Evolutionary conservation across 345 rosid genomes (phyloP).

Genomic region (Camelina neglecta): DNA sequence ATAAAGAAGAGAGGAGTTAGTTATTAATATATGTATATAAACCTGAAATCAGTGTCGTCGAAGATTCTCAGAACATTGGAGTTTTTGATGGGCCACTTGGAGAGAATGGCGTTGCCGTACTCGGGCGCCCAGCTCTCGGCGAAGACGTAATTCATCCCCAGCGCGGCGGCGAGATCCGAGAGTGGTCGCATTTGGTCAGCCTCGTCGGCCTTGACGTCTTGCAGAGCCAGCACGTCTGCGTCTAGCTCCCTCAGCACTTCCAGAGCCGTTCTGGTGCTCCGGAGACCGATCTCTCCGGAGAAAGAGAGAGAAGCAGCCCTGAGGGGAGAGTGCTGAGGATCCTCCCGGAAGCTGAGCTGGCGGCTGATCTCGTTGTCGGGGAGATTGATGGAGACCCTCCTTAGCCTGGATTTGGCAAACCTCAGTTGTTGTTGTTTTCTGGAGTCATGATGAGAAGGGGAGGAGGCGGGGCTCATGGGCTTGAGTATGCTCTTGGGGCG

Average conservation of each 20-base stretch:
- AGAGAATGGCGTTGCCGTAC: constrained; percentile 90
- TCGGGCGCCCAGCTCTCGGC: constrained; percentile 99
- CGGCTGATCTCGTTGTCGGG: constrained; percentile 97
- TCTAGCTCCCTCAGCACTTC: constrained; percentile 82
- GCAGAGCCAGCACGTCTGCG: constrained; percentile 87
- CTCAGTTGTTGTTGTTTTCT: constrained; percentile 62
- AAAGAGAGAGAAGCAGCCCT: constrained; percentile 47
- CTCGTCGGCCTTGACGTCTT: constrained; percentile 96
- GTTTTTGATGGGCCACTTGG: constrained; percentile 84
- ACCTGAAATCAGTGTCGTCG: constrained; percentile 93
- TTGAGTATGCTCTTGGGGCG: constrained; percentile 85
- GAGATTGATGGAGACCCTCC: constrained; percentile 92
- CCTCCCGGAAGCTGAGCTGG: constrained; percentile 62
- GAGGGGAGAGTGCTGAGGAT: constrained; percentile 43
- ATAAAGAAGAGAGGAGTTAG: background rate
- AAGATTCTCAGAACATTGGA: constrained; percentile 78
- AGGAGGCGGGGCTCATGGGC: constrained; percentile 45
- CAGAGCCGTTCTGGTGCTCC: constrained; percentile 60
- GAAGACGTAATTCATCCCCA: constrained; percentile 86
- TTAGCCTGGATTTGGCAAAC: constrained; percentile 69
- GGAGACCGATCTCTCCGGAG: constrained; percentile 26
- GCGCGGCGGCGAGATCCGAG: constrained; percentile 85
- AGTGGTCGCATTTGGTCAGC: constrained; percentile 90
- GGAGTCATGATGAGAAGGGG: constrained; percentile 35
- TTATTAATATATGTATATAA: background rate